Base-by-base conservation (phyloP, 768 basidiomycete genomes). In the Daedaleopsis nitida region DNA sequence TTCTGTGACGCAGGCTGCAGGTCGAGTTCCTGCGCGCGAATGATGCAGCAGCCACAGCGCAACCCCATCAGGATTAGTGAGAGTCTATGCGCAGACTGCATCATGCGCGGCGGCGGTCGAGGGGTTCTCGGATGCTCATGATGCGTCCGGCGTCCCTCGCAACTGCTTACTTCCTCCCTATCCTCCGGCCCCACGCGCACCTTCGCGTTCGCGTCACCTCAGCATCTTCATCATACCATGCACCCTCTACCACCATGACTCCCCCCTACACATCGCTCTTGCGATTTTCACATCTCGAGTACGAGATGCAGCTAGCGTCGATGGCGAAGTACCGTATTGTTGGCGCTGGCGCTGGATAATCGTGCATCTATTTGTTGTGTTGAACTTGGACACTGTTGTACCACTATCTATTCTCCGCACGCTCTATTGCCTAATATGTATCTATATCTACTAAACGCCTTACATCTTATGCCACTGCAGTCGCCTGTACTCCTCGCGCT, bases 1-100 rank as follows among this genome's bases (percentile, higher is more conserved):
- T 49, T 49, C 11, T n/a, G 59, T 14, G 38, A 27, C 44, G 24
- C 59, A 73, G 69, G 68, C 44, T 90, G 88, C 72, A 81, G 75
- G 69, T 84, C 84, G 32, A 69, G 77, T 21, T 72, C 70, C 43
- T 91, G 89, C 69, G 75, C 78, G 54, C 82, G 87, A 50, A 70
- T 88, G 71, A 92, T 92, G 90, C 77, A 80, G 27, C 74, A 81
- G 49, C 89, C 89, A 32, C 82, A 84, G 49, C 83, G 78, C 66
- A 91, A 91, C 68, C 87, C 89, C 24, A 90, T 90, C 63, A 79
- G 89, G 62, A 80, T 90, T 64, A 87, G 85, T 71, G 82, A 83
- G 35, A 78, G 80, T n/a, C 57, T 57, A 44, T 81, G 80, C 58
- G 62, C 59, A 8, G 74, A 73, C 58, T 81, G 80, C 57, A 39